Percentiles rank a stretch among this genome's conserved stretches.
These are phyloP conservation scores for Fusarium sp. DNA, from an alignment of 2,329 filamentous ascomycete genomes.

Conservation along the genomic window DNA sequence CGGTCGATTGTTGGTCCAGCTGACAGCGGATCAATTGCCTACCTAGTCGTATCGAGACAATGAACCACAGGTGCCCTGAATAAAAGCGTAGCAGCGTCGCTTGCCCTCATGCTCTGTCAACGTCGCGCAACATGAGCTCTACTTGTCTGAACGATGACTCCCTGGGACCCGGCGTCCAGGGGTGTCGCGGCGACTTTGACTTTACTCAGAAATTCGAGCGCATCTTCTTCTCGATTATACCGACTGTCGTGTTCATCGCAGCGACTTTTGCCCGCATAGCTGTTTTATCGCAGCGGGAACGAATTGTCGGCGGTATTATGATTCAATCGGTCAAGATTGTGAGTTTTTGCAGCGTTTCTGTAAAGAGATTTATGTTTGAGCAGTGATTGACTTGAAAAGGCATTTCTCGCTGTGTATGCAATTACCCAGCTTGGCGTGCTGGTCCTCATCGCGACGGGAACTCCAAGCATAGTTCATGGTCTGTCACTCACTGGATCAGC, in stretches of 20 bases:
- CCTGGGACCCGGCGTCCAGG: slow-evolving; percentile 60
- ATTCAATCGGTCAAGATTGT: slow-evolving; percentile 54
- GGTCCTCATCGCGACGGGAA: slow-evolving; percentile 46
- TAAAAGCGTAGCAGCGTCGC: neutral
- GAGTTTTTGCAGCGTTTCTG: slow-evolving; percentile 9
- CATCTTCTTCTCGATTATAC: slow-evolving; percentile 61
- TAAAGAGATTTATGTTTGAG: neutral
- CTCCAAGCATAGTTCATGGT: slow-evolving; percentile 30
- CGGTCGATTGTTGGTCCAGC: slow-evolving; percentile 27
- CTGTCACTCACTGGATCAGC: slow-evolving; percentile 49
- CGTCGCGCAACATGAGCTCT: slow-evolving; percentile 35
- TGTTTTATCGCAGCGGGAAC: slow-evolving; percentile 50
- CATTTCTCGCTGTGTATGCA: slow-evolving; percentile 45
- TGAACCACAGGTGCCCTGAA: neutral
- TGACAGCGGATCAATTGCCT: slow-evolving; percentile 21
- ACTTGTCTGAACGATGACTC: slow-evolving; percentile 54
- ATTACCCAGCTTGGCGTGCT: slow-evolving; percentile 53
- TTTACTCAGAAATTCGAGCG: slow-evolving; percentile 65
- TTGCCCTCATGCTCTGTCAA: neutral
- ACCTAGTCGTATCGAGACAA: neutral
- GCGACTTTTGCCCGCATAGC: slow-evolving; percentile 53
- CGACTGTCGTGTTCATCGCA: slow-evolving; percentile 56
- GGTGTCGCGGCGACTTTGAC: slow-evolving; percentile 64
- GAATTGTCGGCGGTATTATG: slow-evolving; percentile 53
- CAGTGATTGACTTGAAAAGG: slow-evolving; percentile 33